Evolutionary conservation across 78 protist genomes (phyloP).

Genomic region (Dictyostelium purpureum): DNA sequence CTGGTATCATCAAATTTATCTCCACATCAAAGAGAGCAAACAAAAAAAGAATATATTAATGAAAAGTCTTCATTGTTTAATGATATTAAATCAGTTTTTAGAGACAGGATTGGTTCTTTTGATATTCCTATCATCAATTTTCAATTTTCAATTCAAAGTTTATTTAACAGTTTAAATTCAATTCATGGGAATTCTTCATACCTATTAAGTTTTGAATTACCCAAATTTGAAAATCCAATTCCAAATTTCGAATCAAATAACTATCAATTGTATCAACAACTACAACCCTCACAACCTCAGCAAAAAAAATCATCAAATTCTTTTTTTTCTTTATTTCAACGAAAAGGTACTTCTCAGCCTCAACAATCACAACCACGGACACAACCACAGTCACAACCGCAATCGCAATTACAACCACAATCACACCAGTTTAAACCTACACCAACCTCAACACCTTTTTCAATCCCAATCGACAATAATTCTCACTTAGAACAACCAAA

Average conservation of each 20-base stretch:
- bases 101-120: not conserved
- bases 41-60: not conserved
- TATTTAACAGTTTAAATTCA: not conserved
- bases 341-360: too few species aligned
- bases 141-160: not conserved
- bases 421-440: not conserved
- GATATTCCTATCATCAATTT: not conserved
- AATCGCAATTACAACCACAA: not conserved
- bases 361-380: not conserved
- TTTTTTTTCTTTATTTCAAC: too few species aligned
- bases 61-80: not conserved
- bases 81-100: not conserved
- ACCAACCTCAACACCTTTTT: not conserved
- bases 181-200: not conserved
- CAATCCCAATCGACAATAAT: not conserved
- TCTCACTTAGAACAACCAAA: not conserved
- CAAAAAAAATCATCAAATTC: too few species aligned
- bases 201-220: not conserved
- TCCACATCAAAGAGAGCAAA: not conserved
- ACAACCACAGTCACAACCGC: not conserved
- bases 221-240: not conserved
- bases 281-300: not conserved
- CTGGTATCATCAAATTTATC: too few species aligned
- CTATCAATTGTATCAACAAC: not conserved
- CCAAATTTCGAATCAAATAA: not conserved